Evolutionary conservation across 352 stramenopile species (phyloP), one percentile per base, ranked within the genome.

Genomic region (Detonula confervacea): DNA sequence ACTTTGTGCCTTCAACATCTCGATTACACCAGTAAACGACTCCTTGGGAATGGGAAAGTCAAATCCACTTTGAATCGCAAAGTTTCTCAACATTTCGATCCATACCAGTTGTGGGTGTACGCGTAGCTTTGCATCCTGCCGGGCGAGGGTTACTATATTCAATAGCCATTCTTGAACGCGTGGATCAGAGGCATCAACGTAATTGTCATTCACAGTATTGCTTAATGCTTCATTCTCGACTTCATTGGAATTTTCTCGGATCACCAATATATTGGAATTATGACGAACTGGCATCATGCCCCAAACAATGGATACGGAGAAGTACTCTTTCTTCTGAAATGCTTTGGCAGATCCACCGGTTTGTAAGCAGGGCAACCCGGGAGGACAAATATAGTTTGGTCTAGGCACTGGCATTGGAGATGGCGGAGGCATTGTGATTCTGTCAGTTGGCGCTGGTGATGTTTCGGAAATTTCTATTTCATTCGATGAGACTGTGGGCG

Each of bases 21-120:
- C 59, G 0, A 80, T 3, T 27, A 51, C n/a, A 0, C 71, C 71
- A 14, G 74, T 44, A 20, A 80, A 80, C 8, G 73, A 39, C 5
- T 80, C 71, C 62, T 80, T 80, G 7, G 60, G 60, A 27, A 80
- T 25, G 12, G 71, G 71, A 25, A 80, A 80, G 16, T 61, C 71
- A 73, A 74, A 30, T 67, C 62, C 62, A 37, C 8, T 42, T 49
- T 66, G 1, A n/a, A 67, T 18, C 54, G 71, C 71, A 63, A 74
- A 80, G 6, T 80, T 51, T 51, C 24, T 46, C 18, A 80, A 11
- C 37, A 29, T 49, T 73, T 80, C 71, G 35, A 80, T 80, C 71
- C 71, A 80, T 61, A 30, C 33, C 1, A 42, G 20, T 55, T 80
- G 47, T 59, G 44, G 37, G 29, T 74, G 49, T 39, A 74, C 1